Conservation (phyloP, 805 yeast species). For the Jamesozyma rosinii region DNA sequence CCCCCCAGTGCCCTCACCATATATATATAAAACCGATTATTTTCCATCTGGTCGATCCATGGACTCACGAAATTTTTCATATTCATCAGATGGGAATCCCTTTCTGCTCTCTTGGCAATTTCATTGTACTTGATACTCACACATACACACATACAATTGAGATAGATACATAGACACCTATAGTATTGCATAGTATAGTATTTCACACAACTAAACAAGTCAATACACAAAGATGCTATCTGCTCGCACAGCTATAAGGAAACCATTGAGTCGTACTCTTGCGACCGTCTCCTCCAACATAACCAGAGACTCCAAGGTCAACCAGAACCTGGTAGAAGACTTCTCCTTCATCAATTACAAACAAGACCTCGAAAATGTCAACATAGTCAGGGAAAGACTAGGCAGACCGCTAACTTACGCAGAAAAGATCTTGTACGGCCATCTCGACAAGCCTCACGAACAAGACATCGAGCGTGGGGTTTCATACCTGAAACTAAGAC, state of each 20-base stretch:
- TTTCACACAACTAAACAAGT: background rate
- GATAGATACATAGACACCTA: background rate
- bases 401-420: constrained; percentile 89
- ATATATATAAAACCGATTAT: too few relatives aligned
- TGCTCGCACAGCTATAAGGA: constrained; percentile 24
- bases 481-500: constrained; percentile 86
- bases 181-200: background rate
- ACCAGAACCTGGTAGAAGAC: constrained; percentile 72
- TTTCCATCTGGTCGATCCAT: too few relatives aligned
- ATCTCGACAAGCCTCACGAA: constrained; percentile 85
- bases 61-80: too few relatives aligned
- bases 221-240: constrained; percentile 21
- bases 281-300: constrained; percentile 34
- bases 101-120: background rate
- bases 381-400: constrained; percentile 72
- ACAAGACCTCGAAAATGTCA: constrained; percentile 78
- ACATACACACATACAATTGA: background rate
- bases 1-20: too few relatives aligned
- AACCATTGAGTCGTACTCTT: constrained; percentile 30
- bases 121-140: background rate
- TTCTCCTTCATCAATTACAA: constrained; percentile 86
- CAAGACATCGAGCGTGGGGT: constrained; percentile 81
- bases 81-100: too few relatives aligned
- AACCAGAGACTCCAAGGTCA: constrained; percentile 63
- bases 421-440: constrained; percentile 91